Base-by-base conservation (phyloP, 805 yeast genomes). In the Wickerhamiella spandovensis region DNA sequence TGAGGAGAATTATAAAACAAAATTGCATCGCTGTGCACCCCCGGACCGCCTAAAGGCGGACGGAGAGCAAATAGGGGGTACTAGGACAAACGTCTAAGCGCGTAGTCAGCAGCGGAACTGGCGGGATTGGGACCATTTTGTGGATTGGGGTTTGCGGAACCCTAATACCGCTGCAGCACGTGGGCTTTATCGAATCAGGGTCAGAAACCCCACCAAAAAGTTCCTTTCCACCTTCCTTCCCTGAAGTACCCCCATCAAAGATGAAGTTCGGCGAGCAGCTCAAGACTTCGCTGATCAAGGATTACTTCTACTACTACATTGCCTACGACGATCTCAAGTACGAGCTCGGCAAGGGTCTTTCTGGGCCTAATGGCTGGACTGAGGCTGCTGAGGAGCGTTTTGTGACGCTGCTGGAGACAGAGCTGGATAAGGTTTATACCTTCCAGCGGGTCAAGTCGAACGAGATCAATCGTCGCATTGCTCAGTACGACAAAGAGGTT, bases 181-280 rank as follows among this genome's bases (percentile, higher is more conserved):
- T 28, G 32, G 32, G 32, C 32, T 28, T 28, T 28, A 28, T 28
- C 32, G 32, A 28, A 3, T 28, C 32, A 12, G 32, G 32, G 12
- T 28, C 12, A 28, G 32, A 28, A 28, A 8, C 32, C 25, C 25
- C 25, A 5, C 25, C 25, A 5, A 24, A 8, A n/a, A n/a, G n/a
- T n/a, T n/a, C n/a, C n/a, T n/a, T n/a, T n/a, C n/a, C n/a, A n/a
- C n/a, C n/a, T n/a, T n/a, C n/a, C n/a, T n/a, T n/a, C n/a, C n/a
- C n/a, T n/a, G n/a, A n/a, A n/a, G n/a, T n/a, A n/a, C 13, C n/a
- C n/a, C 22, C 25, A 24, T n/a, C 67, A 24, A 39, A 50, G 7
- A 92, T 92, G 97, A 90, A 89, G 75, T 92, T 92, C 62, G 98
- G 98, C 30, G 95, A 89, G 66, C 95, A 87, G 61, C 75, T 90